These are phyloP conservation scores for Emydomyces testavorans DNA, from an alignment of 2,329 filamentous ascomycete species.

Conservation along the genomic window DNA sequence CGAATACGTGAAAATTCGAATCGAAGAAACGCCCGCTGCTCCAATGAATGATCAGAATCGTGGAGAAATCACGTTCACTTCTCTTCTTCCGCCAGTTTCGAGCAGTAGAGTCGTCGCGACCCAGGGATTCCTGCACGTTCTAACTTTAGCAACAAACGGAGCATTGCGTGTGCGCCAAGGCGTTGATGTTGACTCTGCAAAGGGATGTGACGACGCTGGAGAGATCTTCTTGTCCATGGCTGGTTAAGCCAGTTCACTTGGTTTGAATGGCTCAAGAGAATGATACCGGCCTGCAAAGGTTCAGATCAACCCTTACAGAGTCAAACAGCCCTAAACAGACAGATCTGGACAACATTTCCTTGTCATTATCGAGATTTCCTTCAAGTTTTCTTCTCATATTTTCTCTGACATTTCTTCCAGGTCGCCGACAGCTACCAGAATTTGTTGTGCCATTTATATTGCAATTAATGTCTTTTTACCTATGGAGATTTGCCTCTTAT, in stretches of 20 bases:
- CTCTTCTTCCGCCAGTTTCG: slow-evolving; percentile 50
- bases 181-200: not conserved
- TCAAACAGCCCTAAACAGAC: too few species aligned
- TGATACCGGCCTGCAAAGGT: not conserved
- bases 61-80: slow-evolving; percentile 50
- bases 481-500: not conserved
- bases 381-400: not conserved
- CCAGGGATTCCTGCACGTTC: slow-evolving; percentile 63
- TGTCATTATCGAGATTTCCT: not conserved
- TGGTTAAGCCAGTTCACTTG: not conserved
- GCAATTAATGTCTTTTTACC: not conserved
- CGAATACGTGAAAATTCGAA: slow-evolving; percentile 43
- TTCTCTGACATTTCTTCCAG: not conserved
- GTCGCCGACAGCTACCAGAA: not conserved
- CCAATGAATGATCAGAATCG: not conserved
- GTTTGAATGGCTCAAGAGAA: not conserved
- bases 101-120: slow-evolving; percentile 53
- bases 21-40: slow-evolving; percentile 27
- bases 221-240: slow-evolving; percentile 10
- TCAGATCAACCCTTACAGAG: too few species aligned
- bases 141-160: slow-evolving; percentile 57
- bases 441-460: slow-evolving; percentile 8
- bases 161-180: slow-evolving; percentile 52
- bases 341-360: not conserved
- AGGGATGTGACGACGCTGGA: slow-evolving; percentile 11